Percentiles rank a stretch among this genome's conserved stretches.
These are phyloP conservation scores for Nicotiana tabacum DNA, from an alignment of 257 asterid species.

Conservation along the genomic window DNA sequence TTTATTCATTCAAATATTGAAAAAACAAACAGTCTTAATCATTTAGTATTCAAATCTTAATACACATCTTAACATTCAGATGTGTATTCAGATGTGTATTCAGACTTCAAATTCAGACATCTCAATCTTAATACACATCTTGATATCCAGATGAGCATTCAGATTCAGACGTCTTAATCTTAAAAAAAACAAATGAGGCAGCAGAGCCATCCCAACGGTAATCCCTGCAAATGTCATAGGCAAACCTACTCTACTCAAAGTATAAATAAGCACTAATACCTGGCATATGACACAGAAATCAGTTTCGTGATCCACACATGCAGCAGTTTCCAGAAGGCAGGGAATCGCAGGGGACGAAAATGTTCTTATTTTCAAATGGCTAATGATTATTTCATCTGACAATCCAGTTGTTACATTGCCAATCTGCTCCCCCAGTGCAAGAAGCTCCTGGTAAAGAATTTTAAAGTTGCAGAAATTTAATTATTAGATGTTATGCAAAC, in stretches of 20 bases:
- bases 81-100: too few relatives aligned
- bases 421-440: constrained; percentile 80
- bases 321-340: constrained; percentile 25
- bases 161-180: too few relatives aligned
- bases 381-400: constrained; percentile 44
- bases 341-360: constrained; percentile 33
- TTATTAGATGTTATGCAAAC: background rate
- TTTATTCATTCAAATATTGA: too few relatives aligned
- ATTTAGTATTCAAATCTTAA: too few relatives aligned
- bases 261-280: constrained; percentile 29
- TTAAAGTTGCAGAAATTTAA: background rate
- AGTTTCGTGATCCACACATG: constrained; percentile 33
- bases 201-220: background rate
- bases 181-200: too few relatives aligned
- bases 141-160: too few relatives aligned
- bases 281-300: constrained; percentile 79
- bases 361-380: constrained; percentile 45
- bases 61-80: too few relatives aligned
- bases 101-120: too few relatives aligned
- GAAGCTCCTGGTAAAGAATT: constrained; percentile 60
- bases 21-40: too few relatives aligned
- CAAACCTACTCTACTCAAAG: background rate
- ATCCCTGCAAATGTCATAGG: background rate
- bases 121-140: too few relatives aligned
- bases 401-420: constrained; percentile 80